Percentiles rank a stretch among this genome's conserved stretches.
Conservation (phyloP, 345 rosid species). For the Salix dunnii region DNA sequence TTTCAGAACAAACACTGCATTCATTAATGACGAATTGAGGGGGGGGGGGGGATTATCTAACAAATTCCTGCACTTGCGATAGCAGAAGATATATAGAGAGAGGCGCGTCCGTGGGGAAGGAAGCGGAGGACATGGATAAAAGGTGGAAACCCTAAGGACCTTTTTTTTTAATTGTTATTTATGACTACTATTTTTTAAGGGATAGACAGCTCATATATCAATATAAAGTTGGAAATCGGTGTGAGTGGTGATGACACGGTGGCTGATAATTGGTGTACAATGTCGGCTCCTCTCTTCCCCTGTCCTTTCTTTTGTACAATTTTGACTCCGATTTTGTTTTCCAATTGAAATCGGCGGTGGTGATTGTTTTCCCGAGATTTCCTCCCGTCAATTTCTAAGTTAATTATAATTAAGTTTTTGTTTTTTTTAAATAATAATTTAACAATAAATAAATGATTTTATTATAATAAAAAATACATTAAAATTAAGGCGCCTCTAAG, state of each 20-base stretch:
- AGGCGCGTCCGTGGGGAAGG: background rate
- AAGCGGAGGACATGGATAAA: background rate
- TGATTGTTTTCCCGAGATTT: too few species aligned
- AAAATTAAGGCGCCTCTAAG: too few species aligned
- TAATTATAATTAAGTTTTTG: too few species aligned
- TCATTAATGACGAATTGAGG: too few species aligned
- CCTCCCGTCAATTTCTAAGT: too few species aligned
- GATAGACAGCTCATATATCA: background rate
- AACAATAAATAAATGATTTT: too few species aligned
- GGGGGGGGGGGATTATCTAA: too few species aligned
- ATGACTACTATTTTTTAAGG: background rate
- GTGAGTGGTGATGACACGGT: background rate
- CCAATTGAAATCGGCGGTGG: too few species aligned
- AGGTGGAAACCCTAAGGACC: background rate
- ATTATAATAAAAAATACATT: too few species aligned
- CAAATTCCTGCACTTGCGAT: background rate
- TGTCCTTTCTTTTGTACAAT: background rate
- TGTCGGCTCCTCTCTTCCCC: background rate
- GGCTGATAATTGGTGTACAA: background rate
- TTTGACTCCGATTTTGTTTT: background rate
- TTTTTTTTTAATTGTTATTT: too few species aligned
- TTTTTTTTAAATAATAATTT: too few species aligned
- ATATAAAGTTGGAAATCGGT: background rate
- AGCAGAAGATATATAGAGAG: background rate
- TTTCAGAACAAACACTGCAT: background rate